Conservation (phyloP, 2,329 filamentous ascomycete genomes). For the Colletotrichum cuscutae region DNA sequence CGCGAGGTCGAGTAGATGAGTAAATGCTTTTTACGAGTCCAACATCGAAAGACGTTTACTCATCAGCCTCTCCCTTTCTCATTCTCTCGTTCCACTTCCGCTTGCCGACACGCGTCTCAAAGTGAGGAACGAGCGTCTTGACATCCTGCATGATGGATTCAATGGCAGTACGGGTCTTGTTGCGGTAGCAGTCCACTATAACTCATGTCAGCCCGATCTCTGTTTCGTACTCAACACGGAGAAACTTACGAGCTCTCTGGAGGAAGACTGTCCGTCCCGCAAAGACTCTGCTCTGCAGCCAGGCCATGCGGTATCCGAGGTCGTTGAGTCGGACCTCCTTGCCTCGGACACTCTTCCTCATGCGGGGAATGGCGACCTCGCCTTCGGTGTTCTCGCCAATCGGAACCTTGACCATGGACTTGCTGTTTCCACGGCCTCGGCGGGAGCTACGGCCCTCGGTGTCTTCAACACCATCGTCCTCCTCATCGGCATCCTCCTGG, state of each 20-base stretch:
- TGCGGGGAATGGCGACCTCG: conserved; percentile 79
- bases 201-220: conserved; percentile 22
- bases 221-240: not conserved
- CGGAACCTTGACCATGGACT: conserved; percentile 68
- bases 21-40: not conserved
- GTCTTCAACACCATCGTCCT: conserved; percentile 65
- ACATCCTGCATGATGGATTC: conserved; percentile 81
- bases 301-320: conserved; percentile 93
- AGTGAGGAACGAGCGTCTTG: conserved; percentile 80
- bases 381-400: conserved; percentile 76
- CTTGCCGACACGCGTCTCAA: conserved; percentile 90
- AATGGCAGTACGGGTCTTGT: conserved; percentile 88
- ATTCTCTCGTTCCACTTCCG: conserved; percentile 74
- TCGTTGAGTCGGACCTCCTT: conserved; percentile 95
- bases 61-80: conserved; percentile 45
- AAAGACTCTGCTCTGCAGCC: conserved; percentile 94
- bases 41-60: conserved; percentile 23
- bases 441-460: conserved; percentile 57
- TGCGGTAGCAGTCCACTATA: conserved; percentile 91
- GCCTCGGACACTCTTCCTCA: conserved; percentile 74
- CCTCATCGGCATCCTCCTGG: conserved; percentile 70
- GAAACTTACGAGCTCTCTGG: conserved; percentile 87
- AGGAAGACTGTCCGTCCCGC: conserved; percentile 87
- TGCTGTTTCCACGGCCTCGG: conserved; percentile 47
- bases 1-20: not conserved